Evolutionary conservation across 257 asterid species (phyloP), one percentile per base, ranked within the genome.

Genomic region (Cruciata laevipes): DNA sequence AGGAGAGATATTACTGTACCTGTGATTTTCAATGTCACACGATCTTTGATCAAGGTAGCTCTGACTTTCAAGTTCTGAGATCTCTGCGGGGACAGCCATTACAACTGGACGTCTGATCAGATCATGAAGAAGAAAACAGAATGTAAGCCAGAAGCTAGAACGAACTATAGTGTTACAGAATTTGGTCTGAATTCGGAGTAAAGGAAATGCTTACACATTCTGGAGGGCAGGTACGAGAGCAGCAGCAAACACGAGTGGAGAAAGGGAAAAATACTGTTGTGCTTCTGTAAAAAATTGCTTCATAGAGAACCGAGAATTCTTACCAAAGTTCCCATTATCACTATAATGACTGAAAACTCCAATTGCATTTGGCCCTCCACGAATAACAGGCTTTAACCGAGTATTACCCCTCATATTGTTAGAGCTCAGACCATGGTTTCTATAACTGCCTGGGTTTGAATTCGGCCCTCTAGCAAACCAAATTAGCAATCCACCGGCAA

Each of bases 161-260:
- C 6, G 55, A 4, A 42, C 4, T 42, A 3, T 18, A 7, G 14
- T 53, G 25, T 53, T 53, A 53, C 14, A 8, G 27, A 51, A 10
- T 18, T 7, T 17, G 9, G 16, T 47, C 55, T 17, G 7, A 14
- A 47, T 47, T 47, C 3, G n/a, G 55, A 47, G 11, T 14, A 18
- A 42, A 42, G 51, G 51, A 42, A 13, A 11, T 21, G 27, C 96
- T 84, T 86, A 94, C 99, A 83, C 63, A 52, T 88, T 87, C 63
- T 86, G 81, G 62, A 91, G 64, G 21, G 97, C 95, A 4, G 96
- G 90, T 52, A 86, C 86, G 74, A 90, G 61, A 5, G 85, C 88
- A 65, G 96, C 87, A 44, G 95, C 96, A 74, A 94, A 70, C 14
- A 95, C 79, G 53, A 94, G 84, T 59, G 74, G 38, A 6, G 97